Conservation (phyloP, 2,329 filamentous ascomycete genomes). For the Ophiostoma fasciatum region DNA sequence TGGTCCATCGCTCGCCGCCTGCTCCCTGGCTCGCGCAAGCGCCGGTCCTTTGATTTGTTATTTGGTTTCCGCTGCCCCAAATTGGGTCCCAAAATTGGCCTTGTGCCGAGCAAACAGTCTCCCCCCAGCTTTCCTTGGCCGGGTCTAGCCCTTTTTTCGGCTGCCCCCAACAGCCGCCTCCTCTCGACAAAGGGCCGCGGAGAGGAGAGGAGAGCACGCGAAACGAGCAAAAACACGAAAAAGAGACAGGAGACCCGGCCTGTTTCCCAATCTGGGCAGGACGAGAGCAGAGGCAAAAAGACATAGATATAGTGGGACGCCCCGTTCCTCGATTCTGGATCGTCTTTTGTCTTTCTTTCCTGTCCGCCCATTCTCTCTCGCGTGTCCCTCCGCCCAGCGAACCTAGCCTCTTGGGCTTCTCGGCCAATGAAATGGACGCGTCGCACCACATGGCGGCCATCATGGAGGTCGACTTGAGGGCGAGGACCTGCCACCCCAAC, state of each 20-base stretch:
- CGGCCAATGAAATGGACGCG: constrained; percentile 21
- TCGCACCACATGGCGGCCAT: constrained; percentile 23
- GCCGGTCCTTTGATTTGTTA: too few species aligned
- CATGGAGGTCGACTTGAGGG: constrained; percentile 35
- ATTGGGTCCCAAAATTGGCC: constrained; percentile 1
- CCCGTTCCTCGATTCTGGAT: constrained; percentile 3
- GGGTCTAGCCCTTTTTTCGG: constrained; percentile 6
- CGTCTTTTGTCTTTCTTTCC: neutral
- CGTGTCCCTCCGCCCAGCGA: neutral
- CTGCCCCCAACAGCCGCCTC: constrained; percentile 2
- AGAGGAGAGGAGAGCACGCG: neutral
- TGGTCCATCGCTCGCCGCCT: too few species aligned
- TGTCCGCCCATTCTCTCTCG: neutral
- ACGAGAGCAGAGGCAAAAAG: too few species aligned
- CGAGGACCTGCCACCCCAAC: constrained; percentile 29
- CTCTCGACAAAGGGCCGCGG: neutral
- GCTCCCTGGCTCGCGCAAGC: too few species aligned
- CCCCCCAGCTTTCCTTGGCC: constrained; percentile 1
- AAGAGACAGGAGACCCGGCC: neutral
- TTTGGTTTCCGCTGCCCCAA: neutral
- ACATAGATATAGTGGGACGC: constrained; percentile 6
- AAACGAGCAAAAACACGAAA: neutral
- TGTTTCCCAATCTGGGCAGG: too few species aligned
- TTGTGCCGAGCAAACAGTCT: neutral
- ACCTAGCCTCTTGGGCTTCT: constrained; percentile 3